Conservation (phyloP, 2,329 filamentous ascomycete species). For the Cytospora mali region DNA sequence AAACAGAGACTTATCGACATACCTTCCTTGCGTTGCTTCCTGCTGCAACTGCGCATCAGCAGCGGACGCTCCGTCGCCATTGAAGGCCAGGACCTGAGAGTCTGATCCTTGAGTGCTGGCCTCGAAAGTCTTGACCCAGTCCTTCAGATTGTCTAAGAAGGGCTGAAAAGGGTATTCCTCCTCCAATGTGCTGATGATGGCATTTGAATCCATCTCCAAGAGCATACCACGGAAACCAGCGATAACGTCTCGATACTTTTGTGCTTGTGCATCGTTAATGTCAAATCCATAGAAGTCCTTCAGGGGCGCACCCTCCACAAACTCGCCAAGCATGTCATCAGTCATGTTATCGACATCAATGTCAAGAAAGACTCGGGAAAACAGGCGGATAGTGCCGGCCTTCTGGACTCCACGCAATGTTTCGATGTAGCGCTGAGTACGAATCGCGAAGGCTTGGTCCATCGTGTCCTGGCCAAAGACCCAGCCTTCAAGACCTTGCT, state of each 20-base stretch:
- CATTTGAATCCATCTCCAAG: conserved; percentile 15
- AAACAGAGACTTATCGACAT: not conserved
- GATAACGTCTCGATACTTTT: conserved; percentile 22
- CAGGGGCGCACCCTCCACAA: conserved; percentile 27
- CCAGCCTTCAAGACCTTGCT: conserved; percentile 15
- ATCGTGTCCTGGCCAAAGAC: conserved; percentile 28
- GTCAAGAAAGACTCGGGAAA: conserved; percentile 37
- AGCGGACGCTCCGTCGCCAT: conserved; percentile 12
- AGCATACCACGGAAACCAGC: conserved; percentile 21
- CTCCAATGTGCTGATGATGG: conserved; percentile 19
- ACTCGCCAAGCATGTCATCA: conserved; percentile 22
- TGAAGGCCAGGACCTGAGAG: not conserved
- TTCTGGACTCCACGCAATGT: conserved; percentile 15
- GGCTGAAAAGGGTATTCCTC: conserved; percentile 19
- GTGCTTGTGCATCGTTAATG: conserved; percentile 4
- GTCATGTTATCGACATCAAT: conserved; percentile 11
- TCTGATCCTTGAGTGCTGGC: conserved; percentile 8
- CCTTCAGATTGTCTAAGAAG: conserved; percentile 21
- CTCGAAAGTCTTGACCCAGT: conserved; percentile 22
- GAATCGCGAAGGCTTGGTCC: conserved; percentile 40
- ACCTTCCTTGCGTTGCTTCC: conserved; percentile 19
- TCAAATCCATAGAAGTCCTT: conserved; percentile 31
- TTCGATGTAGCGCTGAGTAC: conserved; percentile 41
- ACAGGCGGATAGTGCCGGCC: conserved; percentile 28
- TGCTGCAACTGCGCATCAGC: conserved; percentile 13